A percentile compares a stretch with the other conserved stretches of the same genome.
phyloP scores from a whole-genome alignment of 2,329 filamentous ascomycete species.

The Capronia americana region DNA sequence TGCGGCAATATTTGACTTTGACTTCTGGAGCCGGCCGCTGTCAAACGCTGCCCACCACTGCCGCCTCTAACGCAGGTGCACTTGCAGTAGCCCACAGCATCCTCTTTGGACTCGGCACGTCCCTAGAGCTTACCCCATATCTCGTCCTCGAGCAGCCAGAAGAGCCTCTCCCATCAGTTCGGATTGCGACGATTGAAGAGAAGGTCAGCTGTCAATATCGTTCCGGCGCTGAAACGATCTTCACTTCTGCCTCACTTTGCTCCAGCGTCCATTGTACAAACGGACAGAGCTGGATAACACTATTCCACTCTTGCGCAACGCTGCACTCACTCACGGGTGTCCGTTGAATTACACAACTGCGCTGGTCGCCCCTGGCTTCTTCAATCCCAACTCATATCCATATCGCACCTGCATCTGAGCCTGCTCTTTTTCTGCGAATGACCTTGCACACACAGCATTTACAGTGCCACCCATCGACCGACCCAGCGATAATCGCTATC shows the following conservation, averaged over 20 bases:
- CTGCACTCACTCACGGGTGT: background rate
- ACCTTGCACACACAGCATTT: conserved; percentile 11
- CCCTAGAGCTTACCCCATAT: conserved; percentile 17
- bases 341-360: conserved; percentile 16
- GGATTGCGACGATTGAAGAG: conserved; percentile 5
- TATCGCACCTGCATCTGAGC: conserved; percentile 3
- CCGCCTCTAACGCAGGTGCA: conserved; percentile 25
- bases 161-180: background rate
- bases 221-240: background rate
- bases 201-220: background rate
- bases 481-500: background rate
- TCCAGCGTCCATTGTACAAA: background rate
- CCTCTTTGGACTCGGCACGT: conserved; percentile 11
- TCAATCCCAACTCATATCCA: background rate
- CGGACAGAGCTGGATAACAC: background rate
- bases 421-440: conserved; percentile 18
- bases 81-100: conserved; percentile 17
- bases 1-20: background rate
- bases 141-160: background rate
- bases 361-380: conserved; percentile 31
- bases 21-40: conserved; percentile 3
- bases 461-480: conserved; percentile 1
- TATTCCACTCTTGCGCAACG: background rate
- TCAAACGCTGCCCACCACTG: conserved; percentile 4
- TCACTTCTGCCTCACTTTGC: background rate